Percentiles rank a stretch among this genome's conserved stretches.
Conservation (phyloP, 805 yeast species). For the Saccharomycopsis selenospora region DNA sequence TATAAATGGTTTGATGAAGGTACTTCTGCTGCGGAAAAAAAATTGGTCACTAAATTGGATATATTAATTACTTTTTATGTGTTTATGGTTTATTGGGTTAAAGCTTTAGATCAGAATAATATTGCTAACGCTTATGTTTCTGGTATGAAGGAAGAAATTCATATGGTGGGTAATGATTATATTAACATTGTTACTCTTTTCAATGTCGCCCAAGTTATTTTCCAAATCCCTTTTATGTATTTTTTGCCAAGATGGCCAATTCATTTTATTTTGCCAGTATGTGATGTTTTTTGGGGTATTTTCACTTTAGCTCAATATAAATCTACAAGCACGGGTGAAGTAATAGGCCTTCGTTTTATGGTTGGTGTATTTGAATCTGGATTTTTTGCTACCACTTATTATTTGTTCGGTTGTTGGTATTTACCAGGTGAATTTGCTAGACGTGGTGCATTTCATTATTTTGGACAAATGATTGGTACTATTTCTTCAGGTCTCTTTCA, state of each 20-base stretch:
- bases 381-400: slow-evolving; percentile 57
- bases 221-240: slow-evolving; percentile 58
- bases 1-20: slow-evolving; percentile 37
- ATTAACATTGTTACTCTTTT: slow-evolving; percentile 52
- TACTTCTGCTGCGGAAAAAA: slow-evolving; percentile 37
- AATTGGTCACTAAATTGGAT: slow-evolving; percentile 47
- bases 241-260: slow-evolving; percentile 49
- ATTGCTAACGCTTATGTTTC: slow-evolving; percentile 59
- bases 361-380: slow-evolving; percentile 67
- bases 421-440: slow-evolving; percentile 49
- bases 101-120: slow-evolving; percentile 55
- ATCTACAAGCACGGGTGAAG: slow-evolving; percentile 40
- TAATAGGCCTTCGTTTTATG: slow-evolving; percentile 58
- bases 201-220: slow-evolving; percentile 50
- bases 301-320: slow-evolving; percentile 51
- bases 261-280: slow-evolving; percentile 42
- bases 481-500: slow-evolving; percentile 58
- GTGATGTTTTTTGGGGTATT: slow-evolving; percentile 63
- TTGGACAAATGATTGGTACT: slow-evolving; percentile 57
- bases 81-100: slow-evolving; percentile 60
- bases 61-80: slow-evolving; percentile 47
- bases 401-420: slow-evolving; percentile 52
- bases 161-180: slow-evolving; percentile 56
- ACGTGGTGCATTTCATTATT: slow-evolving; percentile 54
- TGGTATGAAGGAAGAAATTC: slow-evolving; percentile 51